Conservation (phyloP, 2,329 filamentous ascomycete genomes). For the Ascochyta pisi region DNA sequence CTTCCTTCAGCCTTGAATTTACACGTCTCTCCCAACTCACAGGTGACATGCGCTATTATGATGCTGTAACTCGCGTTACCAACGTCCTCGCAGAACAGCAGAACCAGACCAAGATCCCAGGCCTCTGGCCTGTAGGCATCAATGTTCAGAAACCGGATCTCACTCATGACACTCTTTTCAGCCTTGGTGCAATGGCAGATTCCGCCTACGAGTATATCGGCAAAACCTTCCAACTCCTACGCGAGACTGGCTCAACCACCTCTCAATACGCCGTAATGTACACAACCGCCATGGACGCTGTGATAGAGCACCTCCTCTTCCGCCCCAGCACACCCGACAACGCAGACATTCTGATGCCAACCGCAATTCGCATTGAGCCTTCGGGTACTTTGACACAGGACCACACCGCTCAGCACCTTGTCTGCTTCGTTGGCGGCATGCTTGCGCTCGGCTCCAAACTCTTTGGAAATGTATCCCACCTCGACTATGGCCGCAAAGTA, state of each 20-base stretch:
- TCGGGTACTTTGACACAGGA: constrained; percentile 29
- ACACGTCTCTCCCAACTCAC: constrained; percentile 53
- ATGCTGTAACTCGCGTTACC: constrained; percentile 51
- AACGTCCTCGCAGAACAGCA: constrained; percentile 49
- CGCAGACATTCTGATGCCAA: constrained; percentile 51
- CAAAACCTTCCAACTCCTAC: constrained; percentile 31
- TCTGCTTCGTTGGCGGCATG: constrained; percentile 73
- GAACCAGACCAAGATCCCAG: constrained; percentile 49
- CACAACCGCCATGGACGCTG: constrained; percentile 54
- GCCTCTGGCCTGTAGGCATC: constrained; percentile 51
- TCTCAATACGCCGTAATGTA: constrained; percentile 60
- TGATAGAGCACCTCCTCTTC: constrained; percentile 54
- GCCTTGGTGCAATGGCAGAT: constrained; percentile 41
- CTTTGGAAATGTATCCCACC: constrained; percentile 58
- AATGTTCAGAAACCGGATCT: constrained; percentile 29
- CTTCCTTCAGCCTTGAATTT: constrained; percentile 54
- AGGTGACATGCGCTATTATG: constrained; percentile 53
- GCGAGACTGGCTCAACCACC: constrained; percentile 32
- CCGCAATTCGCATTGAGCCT: constrained; percentile 40
- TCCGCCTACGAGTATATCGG: constrained; percentile 49
- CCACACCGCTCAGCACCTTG: constrained; percentile 57
- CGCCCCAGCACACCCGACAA: constrained; percentile 55
- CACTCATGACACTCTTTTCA: constrained; percentile 50
- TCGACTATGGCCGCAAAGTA: constrained; percentile 61
- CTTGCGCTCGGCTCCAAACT: constrained; percentile 69